phyloP scores from a whole-genome alignment of 2,329 filamentous ascomycete genomes.

The Alternaria arborescens region DNA sequence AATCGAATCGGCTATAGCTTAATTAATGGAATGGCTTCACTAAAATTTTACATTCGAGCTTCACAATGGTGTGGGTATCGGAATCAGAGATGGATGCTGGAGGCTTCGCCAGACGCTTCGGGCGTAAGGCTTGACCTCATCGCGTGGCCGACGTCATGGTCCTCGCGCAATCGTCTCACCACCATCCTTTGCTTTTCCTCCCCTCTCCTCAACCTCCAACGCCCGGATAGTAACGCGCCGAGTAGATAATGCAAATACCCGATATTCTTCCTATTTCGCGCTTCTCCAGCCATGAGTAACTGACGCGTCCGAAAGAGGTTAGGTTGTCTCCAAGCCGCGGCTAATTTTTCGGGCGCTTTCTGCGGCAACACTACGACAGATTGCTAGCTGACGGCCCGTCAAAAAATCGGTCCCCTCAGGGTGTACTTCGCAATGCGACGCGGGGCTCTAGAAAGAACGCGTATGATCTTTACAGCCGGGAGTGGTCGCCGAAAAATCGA shows the following conservation, averaged over 20 bases:
- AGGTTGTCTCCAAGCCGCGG: not conserved
- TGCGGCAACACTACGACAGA: not conserved
- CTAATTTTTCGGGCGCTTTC: not conserved
- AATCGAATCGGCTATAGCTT: not conserved
- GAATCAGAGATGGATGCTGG: not conserved
- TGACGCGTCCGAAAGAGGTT: not conserved
- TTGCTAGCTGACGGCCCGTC: not conserved
- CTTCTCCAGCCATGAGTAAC: not conserved
- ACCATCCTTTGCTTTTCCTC: not conserved
- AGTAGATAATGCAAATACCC: not conserved
- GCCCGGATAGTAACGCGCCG: not conserved
- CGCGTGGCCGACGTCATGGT: constrained; percentile 2
- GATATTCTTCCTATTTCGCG: not conserved
- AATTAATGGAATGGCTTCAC: not conserved
- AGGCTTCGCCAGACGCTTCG: not conserved
- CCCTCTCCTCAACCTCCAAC: not conserved
- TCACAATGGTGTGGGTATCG: not conserved
- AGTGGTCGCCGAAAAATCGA: not conserved
- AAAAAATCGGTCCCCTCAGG: not conserved
- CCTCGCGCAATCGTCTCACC: not conserved
- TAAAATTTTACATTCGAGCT: not conserved
- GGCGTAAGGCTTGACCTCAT: not conserved
- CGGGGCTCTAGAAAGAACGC: not conserved
- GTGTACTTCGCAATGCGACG: not conserved
- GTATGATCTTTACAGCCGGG: not conserved